phyloP scores from a whole-genome alignment of 2,329 filamentous ascomycete species.

The Tympanopsis confertula region DNA sequence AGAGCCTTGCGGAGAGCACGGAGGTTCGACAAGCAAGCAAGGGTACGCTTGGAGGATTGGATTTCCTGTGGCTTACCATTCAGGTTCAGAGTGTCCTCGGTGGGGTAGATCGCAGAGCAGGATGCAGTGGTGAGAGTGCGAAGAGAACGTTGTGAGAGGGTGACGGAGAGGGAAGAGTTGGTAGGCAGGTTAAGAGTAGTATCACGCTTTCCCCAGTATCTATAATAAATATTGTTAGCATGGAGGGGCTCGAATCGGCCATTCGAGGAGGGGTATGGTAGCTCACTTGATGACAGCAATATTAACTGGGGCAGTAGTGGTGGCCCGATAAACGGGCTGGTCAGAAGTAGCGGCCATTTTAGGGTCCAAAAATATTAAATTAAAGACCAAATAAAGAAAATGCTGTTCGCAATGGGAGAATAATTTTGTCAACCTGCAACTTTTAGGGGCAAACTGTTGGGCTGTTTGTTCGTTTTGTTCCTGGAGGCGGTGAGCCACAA shows the following conservation, averaged over 20 bases:
- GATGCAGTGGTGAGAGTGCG: conserved; percentile 93
- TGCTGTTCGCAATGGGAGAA: too few relatives aligned
- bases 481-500: not conserved
- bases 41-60: conserved; percentile 68
- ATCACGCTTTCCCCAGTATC: conserved; percentile 97
- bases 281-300: conserved; percentile 79
- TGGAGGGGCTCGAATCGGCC: not conserved
- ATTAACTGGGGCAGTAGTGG: conserved; percentile 93
- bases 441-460: too few relatives aligned
- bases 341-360: conserved; percentile 11
- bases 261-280: not conserved
- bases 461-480: too few relatives aligned
- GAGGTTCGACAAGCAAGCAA: conserved; percentile 84
- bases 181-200: conserved; percentile 88
- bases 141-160: conserved; percentile 84
- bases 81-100: conserved; percentile 63
- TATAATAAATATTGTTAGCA: not conserved
- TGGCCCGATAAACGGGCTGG: conserved; percentile 67
- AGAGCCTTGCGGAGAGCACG: conserved; percentile 65
- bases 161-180: conserved; percentile 94
- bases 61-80: conserved; percentile 78
- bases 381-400: not conserved
- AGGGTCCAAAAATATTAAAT: not conserved
- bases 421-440: too few relatives aligned
- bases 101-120: conserved; percentile 62